Evolutionary conservation across 2,329 filamentous ascomycete species (phyloP).

Genomic region (Canariomyces notabilis): DNA sequence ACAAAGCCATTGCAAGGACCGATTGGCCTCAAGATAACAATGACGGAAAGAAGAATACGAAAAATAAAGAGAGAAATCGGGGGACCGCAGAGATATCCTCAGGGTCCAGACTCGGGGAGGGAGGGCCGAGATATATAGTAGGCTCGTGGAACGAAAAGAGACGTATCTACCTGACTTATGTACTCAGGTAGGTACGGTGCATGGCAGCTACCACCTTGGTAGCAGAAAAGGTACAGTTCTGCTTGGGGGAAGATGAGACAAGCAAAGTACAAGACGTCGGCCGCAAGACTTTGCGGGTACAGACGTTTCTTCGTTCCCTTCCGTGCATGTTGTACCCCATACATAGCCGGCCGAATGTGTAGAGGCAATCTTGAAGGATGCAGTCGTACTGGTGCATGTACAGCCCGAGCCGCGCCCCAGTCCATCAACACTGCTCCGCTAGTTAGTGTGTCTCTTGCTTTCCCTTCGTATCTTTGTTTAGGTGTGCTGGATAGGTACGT

Average conservation of each 20-base stretch:
- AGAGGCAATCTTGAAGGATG: slow-evolving; percentile 14
- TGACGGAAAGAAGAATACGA: slow-evolving; percentile 23
- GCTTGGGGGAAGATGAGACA: slow-evolving; percentile 6
- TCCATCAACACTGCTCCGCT: slow-evolving; percentile 3
- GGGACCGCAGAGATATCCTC: slow-evolving; percentile 18
- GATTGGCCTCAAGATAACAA: slow-evolving; percentile 30
- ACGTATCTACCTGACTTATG: too few relatives aligned
- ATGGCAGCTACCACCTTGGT: slow-evolving; percentile 14
- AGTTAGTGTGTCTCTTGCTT: slow-evolving; percentile 7
- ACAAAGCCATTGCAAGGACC: slow-evolving; percentile 37
- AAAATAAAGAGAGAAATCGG: slow-evolving; percentile 20
- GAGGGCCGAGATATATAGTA: slow-evolving; percentile 45
- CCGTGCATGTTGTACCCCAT: slow-evolving; percentile 13
- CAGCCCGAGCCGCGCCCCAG: slow-evolving; percentile 12
- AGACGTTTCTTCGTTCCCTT: too few relatives aligned
- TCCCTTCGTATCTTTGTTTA: slow-evolving; percentile 12
- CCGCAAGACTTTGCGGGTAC: slow-evolving; percentile 13
- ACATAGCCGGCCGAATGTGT: slow-evolving; percentile 3
- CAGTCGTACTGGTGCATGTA: slow-evolving; percentile 9
- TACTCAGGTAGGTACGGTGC: too few relatives aligned
- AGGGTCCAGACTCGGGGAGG: slow-evolving; percentile 35
- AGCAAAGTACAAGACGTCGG: slow-evolving; percentile 14
- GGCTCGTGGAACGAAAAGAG: too few relatives aligned
- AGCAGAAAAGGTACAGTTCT: slow-evolving; percentile 4
- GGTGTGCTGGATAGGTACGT: slow-evolving; percentile 16